Percentiles rank a stretch among this genome's conserved stretches.
Evolutionary conservation across 116 monocot species (phyloP).

Genomic region (Posidonia oceanica): DNA sequence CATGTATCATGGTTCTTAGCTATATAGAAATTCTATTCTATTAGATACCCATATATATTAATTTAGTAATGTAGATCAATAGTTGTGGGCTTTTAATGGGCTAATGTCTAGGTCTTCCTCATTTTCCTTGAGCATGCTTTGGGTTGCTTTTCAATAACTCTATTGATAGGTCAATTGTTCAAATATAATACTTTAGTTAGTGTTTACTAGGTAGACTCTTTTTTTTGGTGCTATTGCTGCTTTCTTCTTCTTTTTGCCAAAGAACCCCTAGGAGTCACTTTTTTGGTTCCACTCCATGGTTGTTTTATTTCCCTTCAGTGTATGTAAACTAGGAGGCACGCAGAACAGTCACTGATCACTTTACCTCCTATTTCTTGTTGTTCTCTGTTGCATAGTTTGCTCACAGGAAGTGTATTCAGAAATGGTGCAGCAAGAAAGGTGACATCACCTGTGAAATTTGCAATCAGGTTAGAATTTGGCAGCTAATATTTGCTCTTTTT

Average conservation of each 20-base stretch:
- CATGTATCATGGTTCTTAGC: too few species aligned
- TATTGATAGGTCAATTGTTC: too few species aligned
- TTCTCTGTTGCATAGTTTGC: slow-evolving; percentile 52
- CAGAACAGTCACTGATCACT: neutral
- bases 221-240: neutral
- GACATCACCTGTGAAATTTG: slow-evolving; percentile 90
- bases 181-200: too few species aligned
- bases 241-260: neutral
- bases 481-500: neutral
- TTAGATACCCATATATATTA: too few species aligned
- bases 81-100: too few species aligned
- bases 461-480: slow-evolving; percentile 53
- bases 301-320: neutral
- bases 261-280: neutral
- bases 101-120: too few species aligned
- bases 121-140: too few species aligned
- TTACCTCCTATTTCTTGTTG: neutral
- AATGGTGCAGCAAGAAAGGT: slow-evolving; percentile 92
- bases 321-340: neutral
- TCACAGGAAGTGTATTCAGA: slow-evolving; percentile 89
- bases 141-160: too few species aligned
- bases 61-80: too few species aligned
- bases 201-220: too few species aligned
- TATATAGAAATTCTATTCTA: too few species aligned
- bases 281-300: too few species aligned